Evolutionary conservation across 768 basidiomycete genomes (phyloP).

Genomic region (Suillus brevipes): DNA sequence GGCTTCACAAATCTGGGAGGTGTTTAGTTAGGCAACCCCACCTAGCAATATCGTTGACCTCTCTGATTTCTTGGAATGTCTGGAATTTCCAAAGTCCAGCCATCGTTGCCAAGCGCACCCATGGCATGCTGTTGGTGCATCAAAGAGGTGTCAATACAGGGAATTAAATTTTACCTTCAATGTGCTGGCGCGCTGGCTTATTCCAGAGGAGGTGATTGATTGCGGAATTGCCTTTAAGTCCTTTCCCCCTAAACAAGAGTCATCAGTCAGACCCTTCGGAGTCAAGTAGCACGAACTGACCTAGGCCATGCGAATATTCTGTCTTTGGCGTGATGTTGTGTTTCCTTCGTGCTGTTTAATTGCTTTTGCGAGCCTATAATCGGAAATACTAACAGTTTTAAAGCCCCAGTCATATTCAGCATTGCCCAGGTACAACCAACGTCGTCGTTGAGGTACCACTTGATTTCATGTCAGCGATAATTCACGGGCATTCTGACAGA

Average conservation of each 20-base stretch:
- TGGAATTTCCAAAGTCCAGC: conserved; percentile 54
- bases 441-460: background rate
- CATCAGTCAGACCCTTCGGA: background rate
- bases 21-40: background rate
- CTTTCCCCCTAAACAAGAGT: background rate
- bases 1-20: conserved; percentile 1
- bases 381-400: background rate
- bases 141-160: background rate
- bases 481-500: background rate
- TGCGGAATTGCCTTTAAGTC: background rate
- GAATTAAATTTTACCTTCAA: background rate
- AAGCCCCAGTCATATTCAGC: background rate
- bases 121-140: conserved; percentile 18
- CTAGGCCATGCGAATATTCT: background rate
- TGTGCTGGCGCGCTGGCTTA: background rate
- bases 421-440: background rate
- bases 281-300: background rate
- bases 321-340: background rate
- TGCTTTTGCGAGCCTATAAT: background rate
- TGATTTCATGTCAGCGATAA: background rate
- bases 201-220: background rate
- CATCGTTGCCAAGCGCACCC: conserved; percentile 52
- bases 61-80: conserved; percentile 38
- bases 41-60: conserved; percentile 28
- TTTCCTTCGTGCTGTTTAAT: background rate